A percentile compares a stretch with the other conserved stretches of the same genome.
Evolutionary conservation across 2,329 filamentous ascomycete species (phyloP).

Genomic region (Stachybotrys chlorohalonatus): DNA sequence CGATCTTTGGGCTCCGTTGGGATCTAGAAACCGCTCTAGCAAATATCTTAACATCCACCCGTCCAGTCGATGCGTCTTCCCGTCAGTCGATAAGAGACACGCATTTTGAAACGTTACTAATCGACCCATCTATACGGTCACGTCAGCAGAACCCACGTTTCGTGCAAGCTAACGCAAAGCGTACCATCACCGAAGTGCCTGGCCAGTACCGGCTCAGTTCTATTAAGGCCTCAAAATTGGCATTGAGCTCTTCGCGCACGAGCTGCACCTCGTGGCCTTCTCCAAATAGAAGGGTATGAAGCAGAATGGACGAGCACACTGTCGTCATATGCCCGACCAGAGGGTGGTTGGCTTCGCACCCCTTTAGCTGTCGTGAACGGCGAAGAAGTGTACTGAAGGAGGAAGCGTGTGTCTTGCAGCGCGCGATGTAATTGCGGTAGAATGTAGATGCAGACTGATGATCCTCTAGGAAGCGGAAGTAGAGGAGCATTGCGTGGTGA

Average conservation of each 20-base stretch:
- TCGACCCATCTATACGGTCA: constrained; percentile 5
- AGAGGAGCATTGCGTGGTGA: constrained; percentile 18
- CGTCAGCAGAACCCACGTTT: neutral
- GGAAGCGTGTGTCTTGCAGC: constrained; percentile 18
- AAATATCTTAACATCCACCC: constrained; percentile 9
- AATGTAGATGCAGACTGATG: neutral
- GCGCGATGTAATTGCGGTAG: constrained; percentile 2
- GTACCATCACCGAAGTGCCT: constrained; percentile 4
- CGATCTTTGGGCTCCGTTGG: no score
- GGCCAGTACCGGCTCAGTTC: constrained; percentile 10
- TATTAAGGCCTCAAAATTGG: constrained; percentile 10
- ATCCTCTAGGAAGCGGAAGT: constrained; percentile 25
- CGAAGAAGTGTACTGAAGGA: constrained; percentile 15
- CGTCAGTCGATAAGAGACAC: constrained; percentile 6
- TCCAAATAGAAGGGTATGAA: constrained; percentile 10
- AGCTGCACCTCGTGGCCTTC: constrained; percentile 3
- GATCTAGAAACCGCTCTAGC: no score
- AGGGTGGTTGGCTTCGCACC: constrained; percentile 7
- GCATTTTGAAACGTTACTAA: constrained; percentile 9
- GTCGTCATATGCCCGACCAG: constrained; percentile 11
- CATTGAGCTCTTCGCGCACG: constrained; percentile 5
- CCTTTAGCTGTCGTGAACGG: neutral
- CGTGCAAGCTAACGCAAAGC: neutral
- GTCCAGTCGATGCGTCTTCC: constrained; percentile 7
- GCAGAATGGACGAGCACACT: constrained; percentile 9